A percentile compares a stretch with the other conserved stretches of the same genome.
phyloP scores from a whole-genome alignment of 805 yeast genomes.

The Starmera dryadoides region DNA sequence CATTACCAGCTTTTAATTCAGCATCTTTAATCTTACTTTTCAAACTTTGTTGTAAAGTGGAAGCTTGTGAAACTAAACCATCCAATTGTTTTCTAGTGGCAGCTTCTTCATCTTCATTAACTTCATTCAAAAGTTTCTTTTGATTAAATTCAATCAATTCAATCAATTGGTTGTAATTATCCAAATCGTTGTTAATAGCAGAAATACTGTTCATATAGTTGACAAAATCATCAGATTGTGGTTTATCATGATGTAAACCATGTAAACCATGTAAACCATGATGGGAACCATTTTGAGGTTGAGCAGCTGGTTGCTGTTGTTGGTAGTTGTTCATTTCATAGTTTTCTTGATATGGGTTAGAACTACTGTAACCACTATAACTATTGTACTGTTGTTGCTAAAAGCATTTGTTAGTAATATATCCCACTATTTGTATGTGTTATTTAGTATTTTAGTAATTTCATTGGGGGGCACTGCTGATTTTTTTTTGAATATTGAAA shows the following conservation, averaged over 20 bases:
- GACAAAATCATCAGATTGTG: constrained; percentile 53
- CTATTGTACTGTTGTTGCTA: constrained; percentile 2
- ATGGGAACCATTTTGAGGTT: constrained; percentile 8
- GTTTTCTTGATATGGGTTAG: constrained; percentile 3
- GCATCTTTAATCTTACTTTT: constrained; percentile 71
- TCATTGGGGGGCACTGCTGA: too few relatives aligned
- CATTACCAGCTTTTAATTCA: constrained; percentile 63
- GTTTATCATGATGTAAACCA: too few relatives aligned
- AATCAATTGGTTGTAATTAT: constrained; percentile 62
- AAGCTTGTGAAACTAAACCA: constrained; percentile 67
- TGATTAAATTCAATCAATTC: constrained; percentile 66
- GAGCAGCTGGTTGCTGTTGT: too few relatives aligned
- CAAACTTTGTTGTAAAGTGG: constrained; percentile 66
- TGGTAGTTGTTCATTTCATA: constrained; percentile 3
- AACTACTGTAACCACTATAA: constrained; percentile 2
- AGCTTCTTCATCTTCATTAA: constrained; percentile 62
- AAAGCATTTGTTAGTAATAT: too few relatives aligned
- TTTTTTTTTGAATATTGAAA: too few relatives aligned
- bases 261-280: constrained; percentile 14
- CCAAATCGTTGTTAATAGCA: constrained; percentile 59
- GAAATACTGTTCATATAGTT: constrained; percentile 65
- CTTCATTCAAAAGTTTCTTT: constrained; percentile 62
- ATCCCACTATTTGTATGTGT: too few relatives aligned
- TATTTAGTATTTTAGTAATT: too few relatives aligned
- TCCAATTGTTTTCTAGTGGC: constrained; percentile 72